Conservation (phyloP, 352 stramenopile genomes). For the Elongisporangium prolatum region DNA sequence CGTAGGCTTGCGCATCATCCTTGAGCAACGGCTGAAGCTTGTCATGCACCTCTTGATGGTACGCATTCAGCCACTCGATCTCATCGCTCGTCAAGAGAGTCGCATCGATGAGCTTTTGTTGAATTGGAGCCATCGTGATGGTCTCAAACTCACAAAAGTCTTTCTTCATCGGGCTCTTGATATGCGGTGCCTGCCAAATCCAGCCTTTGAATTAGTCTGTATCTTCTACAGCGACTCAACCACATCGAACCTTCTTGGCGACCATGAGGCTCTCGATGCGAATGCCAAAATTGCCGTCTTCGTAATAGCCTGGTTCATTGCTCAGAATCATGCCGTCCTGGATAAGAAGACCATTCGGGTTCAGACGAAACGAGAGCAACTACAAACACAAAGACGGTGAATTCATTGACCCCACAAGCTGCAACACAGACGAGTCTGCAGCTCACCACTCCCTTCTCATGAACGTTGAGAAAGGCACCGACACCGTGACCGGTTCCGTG, state of each 20-base stretch:
- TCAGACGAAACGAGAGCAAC: constrained; percentile 83
- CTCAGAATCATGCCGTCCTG: constrained; percentile 96
- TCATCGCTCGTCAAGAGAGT: constrained; percentile 89
- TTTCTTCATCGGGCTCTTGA: constrained; percentile 64
- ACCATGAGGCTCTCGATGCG: constrained; percentile 99
- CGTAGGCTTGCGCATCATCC: constrained; percentile 51
- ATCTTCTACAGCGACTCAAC: background rate
- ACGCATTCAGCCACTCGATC: constrained; percentile 94
- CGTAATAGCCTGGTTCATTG: constrained; percentile 98
- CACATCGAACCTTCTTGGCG: constrained; percentile 74
- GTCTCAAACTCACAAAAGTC: constrained; percentile 96
- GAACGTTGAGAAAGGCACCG: constrained; percentile 95
- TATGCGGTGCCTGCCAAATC: constrained; percentile 31
- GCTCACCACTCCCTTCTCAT: constrained; percentile 90
- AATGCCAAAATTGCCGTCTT: constrained; percentile 97
- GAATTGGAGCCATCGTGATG: constrained; percentile 98
- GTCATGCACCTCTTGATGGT: constrained; percentile 90
- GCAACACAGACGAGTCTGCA: background rate
- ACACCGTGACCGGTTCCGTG: constrained; percentile 98
- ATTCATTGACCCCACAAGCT: background rate
- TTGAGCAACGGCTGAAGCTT: constrained; percentile 90
- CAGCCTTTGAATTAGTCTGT: background rate
- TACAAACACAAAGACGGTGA: constrained; percentile 8
- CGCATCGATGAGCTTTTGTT: constrained; percentile 95
- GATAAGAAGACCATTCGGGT: constrained; percentile 76